Conservation (phyloP, 257 asterid species). For the Datura wrightii region DNA sequence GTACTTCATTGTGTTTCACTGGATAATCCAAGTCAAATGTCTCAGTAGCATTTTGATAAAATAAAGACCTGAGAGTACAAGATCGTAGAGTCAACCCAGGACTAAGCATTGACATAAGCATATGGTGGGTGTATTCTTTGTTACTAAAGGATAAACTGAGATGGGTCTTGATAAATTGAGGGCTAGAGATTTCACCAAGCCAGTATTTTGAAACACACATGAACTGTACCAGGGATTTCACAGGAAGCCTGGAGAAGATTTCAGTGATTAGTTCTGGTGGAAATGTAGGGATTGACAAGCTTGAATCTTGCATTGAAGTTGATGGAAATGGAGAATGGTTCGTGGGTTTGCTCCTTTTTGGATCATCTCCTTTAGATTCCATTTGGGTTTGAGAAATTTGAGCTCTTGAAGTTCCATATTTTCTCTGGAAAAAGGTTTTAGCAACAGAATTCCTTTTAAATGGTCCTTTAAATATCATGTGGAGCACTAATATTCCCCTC, state of each 20-base stretch:
- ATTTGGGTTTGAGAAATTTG: not conserved
- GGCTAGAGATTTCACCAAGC: too few species aligned
- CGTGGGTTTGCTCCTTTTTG: not conserved
- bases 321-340: not conserved
- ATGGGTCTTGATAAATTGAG: too few species aligned
- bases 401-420: not conserved
- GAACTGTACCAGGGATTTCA: not conserved
- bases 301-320: too few species aligned
- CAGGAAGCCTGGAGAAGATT: not conserved
- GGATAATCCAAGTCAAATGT: not conserved
- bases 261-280: not conserved
- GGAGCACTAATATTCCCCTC: too few species aligned
- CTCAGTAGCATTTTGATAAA: not conserved
- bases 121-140: not conserved
- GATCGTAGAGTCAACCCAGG: not conserved
- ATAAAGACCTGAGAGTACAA: not conserved
- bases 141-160: not conserved
- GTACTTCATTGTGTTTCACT: not conserved
- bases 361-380: not conserved
- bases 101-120: not conserved
- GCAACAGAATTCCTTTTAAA: too few species aligned
- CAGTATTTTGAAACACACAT: too few species aligned
- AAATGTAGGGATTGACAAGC: not conserved
- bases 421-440: too few species aligned
- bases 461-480: too few species aligned